Evolutionary conservation across 345 rosid genomes (phyloP), one percentile per base, ranked within the genome.

Genomic region (Excoecaria cochinchinensis): DNA sequence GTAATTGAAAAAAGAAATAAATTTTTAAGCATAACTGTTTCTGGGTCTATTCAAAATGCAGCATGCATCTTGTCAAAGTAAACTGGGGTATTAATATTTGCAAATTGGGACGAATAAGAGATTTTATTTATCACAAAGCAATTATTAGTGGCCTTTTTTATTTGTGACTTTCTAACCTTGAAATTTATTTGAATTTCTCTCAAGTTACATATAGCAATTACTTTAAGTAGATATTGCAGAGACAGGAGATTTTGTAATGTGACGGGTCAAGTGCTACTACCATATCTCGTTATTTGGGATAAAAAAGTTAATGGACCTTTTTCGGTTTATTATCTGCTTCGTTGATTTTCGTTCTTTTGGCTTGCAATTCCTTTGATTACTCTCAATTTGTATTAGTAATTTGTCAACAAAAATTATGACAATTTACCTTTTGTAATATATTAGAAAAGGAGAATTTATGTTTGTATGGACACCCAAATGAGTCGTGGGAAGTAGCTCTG

Each of bases 361-460:
- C 53, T 39, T 61, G 69, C 5, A 19, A 40, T 0, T 56, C 42
- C 8, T 3, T 12, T 40, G 11, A 46, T 46, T 46, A 6, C 38
- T 22, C 19, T 19, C 13, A 13, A 10, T 44, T 67, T 67, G 55
- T 12, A 5, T 48, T 68, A 25, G 22, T 22, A 48, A 25, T 68
- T 25, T 68, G 52, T 50, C 38, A 38, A 38, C 4, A 31, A 31
- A 31, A 31, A 31, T 31, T 31, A 2, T 12, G 36, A 1, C 8
- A 24, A 68, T 68, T 48, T 47, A 0, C 22, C 11, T 24, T 59
- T 9, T 21, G 46, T 14, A 22, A 46, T 69, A 1, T 24, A 5
- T n/a, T 65, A 78, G 81, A 78, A 25, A 78, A 78, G 72, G 81
- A 78, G 62, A 78, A 78, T 67, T 59, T 78, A 72, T 78, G 81